phyloP scores from a whole-genome alignment of 352 stramenopile species.

The Pythium sp. region DNA sequence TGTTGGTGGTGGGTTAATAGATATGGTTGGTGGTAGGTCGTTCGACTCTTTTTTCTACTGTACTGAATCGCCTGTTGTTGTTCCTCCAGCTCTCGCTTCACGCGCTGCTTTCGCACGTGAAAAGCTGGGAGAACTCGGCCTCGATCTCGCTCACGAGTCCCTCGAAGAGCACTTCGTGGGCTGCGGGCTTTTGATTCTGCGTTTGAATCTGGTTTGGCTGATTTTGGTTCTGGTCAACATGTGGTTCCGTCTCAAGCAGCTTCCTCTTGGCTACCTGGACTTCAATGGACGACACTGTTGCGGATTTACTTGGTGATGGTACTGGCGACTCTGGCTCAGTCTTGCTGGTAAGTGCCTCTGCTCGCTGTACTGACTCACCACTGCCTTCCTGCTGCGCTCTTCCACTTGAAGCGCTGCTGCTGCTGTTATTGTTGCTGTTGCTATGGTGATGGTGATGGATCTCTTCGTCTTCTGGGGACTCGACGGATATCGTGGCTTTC shows the following conservation, averaged over 20 bases:
- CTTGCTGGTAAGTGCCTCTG: not conserved
- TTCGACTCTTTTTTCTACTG: not conserved
- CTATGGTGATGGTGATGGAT: not conserved
- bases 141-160: slow-evolving; percentile 17
- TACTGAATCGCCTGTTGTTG: not conserved
- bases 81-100: not conserved
- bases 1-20: slow-evolving; percentile 5
- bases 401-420: slow-evolving; percentile 9
- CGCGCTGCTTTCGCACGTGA: slow-evolving; percentile 7
- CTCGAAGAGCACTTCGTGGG: slow-evolving; percentile 11
- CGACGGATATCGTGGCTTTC: not conserved
- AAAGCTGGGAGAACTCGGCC: slow-evolving; percentile 17
- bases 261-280: slow-evolving; percentile 18
- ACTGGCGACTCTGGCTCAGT: not conserved
- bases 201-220: not conserved
- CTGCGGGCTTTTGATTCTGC: not conserved
- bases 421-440: not conserved
- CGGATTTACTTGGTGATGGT: not conserved
- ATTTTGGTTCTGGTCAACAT: not conserved
- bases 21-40: slow-evolving; percentile 1
- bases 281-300: slow-evolving; percentile 5
- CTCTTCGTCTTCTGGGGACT: not conserved
- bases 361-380: not conserved
- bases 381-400: slow-evolving; percentile 7
- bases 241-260: slow-evolving; percentile 4